Percentiles rank a stretch among this genome's conserved stretches.
These are phyloP conservation scores for Helichrysum umbraculigerum DNA, from an alignment of 129 eudicot species.

Conservation along the genomic window DNA sequence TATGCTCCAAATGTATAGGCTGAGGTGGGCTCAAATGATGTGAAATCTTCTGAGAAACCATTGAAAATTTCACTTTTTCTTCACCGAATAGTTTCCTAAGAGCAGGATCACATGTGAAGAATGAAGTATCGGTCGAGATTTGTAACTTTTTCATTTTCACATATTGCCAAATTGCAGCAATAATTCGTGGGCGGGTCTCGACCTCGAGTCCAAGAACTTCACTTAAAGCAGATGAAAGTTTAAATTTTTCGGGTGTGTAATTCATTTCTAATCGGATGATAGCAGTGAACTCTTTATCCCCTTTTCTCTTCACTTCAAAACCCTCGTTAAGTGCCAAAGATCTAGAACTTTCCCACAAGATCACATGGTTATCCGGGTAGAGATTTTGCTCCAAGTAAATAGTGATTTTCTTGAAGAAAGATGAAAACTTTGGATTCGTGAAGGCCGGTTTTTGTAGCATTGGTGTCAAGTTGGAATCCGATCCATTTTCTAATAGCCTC, in stretches of 20 bases:
- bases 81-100: conserved; percentile 83
- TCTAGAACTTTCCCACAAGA: conserved; percentile 86
- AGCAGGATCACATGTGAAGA: conserved; percentile 77
- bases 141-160: conserved; percentile 70
- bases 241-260: conserved; percentile 72
- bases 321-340: conserved; percentile 80
- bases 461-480: conserved; percentile 39
- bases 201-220: conserved; percentile 82
- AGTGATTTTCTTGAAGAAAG: conserved; percentile 84
- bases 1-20: conserved; percentile 87
- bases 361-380: conserved; percentile 86
- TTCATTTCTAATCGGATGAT: conserved; percentile 85
- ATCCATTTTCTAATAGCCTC: conserved; percentile 62
- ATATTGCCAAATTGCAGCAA: conserved; percentile 93
- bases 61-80: conserved; percentile 71
- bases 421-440: conserved; percentile 67
- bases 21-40: conserved; percentile 69
- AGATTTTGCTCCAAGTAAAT: conserved; percentile 76
- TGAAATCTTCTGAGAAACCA: conserved; percentile 59
- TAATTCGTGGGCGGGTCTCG: conserved; percentile 71
- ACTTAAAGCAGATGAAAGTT: conserved; percentile 62
- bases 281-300: conserved; percentile 87
- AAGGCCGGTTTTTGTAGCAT: conserved; percentile 25
- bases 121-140: conserved; percentile 67
- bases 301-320: conserved; percentile 85